Evolutionary conservation across 1,284 basidiomycete genomes (phyloP).

Genomic region (Leucoagaricus sp.): DNA sequence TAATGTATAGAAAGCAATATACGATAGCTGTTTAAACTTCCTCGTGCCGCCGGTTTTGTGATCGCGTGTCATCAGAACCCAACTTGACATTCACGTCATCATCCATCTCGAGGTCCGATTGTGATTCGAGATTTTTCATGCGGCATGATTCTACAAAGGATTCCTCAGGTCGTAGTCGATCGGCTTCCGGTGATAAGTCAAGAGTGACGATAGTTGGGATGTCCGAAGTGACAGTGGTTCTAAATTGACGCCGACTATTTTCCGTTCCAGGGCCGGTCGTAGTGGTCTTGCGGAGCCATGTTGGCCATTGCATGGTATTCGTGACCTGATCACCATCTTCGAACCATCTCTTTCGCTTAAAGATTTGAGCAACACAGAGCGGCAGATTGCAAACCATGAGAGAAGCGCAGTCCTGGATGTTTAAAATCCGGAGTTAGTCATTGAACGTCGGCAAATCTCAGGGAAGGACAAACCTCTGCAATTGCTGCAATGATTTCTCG

Average conservation of each 20-base stretch:
- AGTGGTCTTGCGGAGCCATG: not conserved
- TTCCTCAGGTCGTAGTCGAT: not conserved
- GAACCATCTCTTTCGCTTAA: constrained; percentile 21
- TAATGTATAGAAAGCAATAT: not conserved
- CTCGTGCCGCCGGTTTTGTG: not conserved
- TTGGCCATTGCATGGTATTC: constrained; percentile 4
- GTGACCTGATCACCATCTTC: not conserved
- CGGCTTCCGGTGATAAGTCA: not conserved
- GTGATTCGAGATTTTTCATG: not conserved
- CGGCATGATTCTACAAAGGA: not conserved
- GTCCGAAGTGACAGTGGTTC: not conserved
- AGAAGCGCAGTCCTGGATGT: constrained; percentile 34
- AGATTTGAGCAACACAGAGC: constrained; percentile 35
- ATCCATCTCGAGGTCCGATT: not conserved
- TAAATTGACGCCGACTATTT: not conserved
- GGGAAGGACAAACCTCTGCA: constrained; percentile 31
- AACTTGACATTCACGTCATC: not conserved
- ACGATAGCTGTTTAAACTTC: not conserved
- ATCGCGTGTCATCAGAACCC: not conserved
- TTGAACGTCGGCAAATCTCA: not conserved
- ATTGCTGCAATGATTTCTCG: constrained; percentile 36
- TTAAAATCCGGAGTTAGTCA: not conserved
- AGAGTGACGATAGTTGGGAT: not conserved
- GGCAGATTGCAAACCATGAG: constrained; percentile 45
- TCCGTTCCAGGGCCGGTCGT: not conserved